Conservation (phyloP, 495 filamentous ascomycete genomes). For the Daldinia vernicosa region DNA sequence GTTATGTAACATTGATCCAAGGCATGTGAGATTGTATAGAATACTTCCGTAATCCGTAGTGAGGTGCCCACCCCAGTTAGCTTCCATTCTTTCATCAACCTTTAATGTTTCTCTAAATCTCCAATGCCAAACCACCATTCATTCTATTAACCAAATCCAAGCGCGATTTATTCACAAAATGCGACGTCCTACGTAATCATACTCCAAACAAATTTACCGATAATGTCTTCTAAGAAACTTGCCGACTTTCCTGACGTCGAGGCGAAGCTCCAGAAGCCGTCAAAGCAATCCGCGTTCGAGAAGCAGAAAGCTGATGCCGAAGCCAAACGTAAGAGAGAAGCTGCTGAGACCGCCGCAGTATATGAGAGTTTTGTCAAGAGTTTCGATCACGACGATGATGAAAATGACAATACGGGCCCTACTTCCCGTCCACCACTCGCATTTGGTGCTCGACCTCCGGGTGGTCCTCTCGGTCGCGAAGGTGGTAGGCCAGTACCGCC, state of each 20-base stretch:
- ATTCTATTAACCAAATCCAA: background rate
- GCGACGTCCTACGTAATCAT: conserved; percentile 17
- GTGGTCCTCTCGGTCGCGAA: conserved; percentile 51
- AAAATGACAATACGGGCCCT: conserved; percentile 35
- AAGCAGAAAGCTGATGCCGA: conserved; percentile 92
- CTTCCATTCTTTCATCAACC: background rate
- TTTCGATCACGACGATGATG: conserved; percentile 76
- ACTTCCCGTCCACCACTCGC: conserved; percentile 50
- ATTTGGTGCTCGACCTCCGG: conserved; percentile 51
- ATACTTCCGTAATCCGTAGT: background rate
- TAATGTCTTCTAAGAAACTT: conserved; percentile 55
- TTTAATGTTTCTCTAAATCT: background rate
- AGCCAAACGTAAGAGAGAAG: conserved; percentile 87
- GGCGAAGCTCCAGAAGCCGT: conserved; percentile 82
- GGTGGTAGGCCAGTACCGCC: conserved; percentile 47
- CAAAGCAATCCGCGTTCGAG: conserved; percentile 91
- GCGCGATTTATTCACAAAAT: conserved; percentile 16
- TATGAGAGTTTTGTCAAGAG: conserved; percentile 91
- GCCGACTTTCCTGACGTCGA: conserved; percentile 82
- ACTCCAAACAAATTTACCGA: conserved; percentile 8
- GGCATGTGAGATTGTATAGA: background rate
- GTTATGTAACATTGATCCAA: too few species aligned
- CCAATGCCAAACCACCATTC: background rate
- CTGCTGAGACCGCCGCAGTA: conserved; percentile 88
- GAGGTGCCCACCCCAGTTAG: background rate